phyloP scores from a whole-genome alignment of 768 basidiomycete species.

The Amanita polypyramis region DNA sequence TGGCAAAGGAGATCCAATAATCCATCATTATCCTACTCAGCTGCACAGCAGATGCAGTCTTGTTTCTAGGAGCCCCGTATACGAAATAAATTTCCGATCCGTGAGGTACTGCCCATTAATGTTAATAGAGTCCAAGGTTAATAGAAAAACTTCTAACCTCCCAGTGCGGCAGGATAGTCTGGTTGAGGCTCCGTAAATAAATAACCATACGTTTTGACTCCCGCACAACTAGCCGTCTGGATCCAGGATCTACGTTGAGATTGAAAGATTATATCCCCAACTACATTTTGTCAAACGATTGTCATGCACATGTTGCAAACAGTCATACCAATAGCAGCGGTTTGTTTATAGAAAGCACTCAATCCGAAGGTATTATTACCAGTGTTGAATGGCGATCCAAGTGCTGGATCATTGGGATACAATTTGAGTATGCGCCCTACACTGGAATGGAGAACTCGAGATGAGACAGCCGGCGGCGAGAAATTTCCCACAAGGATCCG shows the following conservation, averaged over 20 bases:
- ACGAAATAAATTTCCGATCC: constrained; percentile 21
- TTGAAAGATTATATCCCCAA: constrained; percentile 26
- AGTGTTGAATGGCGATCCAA: constrained; percentile 34
- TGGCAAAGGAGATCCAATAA: constrained; percentile 37
- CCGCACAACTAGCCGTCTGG: constrained; percentile 20
- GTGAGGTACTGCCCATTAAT: constrained; percentile 17
- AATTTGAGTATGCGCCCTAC: constrained; percentile 20
- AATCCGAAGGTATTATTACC: constrained; percentile 35
- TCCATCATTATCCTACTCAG: constrained; percentile 29
- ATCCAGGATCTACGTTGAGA: constrained; percentile 24
- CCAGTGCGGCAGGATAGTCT: constrained; percentile 4
- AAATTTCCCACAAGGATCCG: constrained; percentile 14
- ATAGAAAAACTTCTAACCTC: constrained; percentile 8
- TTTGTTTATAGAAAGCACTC: constrained; percentile 27
- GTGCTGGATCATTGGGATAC: constrained; percentile 31
- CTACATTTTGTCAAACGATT: constrained; percentile 2
- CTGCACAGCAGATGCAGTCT: constrained; percentile 10
- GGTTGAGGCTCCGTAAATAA: constrained; percentile 26
- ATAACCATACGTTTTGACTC: constrained; percentile 25
- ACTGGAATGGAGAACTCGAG: constrained; percentile 10
- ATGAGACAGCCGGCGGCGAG: constrained; percentile 17
- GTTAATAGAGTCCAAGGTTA: neutral
- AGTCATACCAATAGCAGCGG: constrained; percentile 18
- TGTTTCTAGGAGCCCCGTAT: constrained; percentile 15
- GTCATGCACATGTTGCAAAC: neutral